Evolutionary conservation across 495 filamentous ascomycete species (phyloP), one percentile per base, ranked within the genome.

Genomic region (Xylaria scruposa): DNA sequence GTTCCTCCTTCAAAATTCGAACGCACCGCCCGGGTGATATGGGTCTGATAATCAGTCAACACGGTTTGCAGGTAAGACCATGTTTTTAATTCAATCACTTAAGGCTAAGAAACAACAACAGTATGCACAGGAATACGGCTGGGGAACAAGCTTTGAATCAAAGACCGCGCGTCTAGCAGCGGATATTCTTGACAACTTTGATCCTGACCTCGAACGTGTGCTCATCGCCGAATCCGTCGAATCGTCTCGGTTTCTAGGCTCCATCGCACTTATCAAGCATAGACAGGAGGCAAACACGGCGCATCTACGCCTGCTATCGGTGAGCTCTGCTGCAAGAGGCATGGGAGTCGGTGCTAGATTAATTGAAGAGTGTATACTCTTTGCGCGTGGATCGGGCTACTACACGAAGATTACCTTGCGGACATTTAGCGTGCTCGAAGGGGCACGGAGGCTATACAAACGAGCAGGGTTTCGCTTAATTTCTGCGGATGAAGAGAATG

Each of bases 181-280:
- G 10, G 65, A 67, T 29, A 44, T 67, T 8, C 65, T 67, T 36
- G 65, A 67, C 8, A 54, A 67, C n/a, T 56, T 26, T 31, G 65
- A 67, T 7, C 65, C 65, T 2, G 24, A 3, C 33, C 65, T 24
- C 10, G 65, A 67, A 15, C 47, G 49, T 5, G 49, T 51, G 6
- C 56, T 67, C 1, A 56, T 67, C 9, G 65, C 49, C 19, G 47
- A 67, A 49, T 29, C 9, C 4, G 36, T 42, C 33, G 65, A 49
- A 31, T 56, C 65, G 2, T 17, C 47, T 49, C 0, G 42, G 65
- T 67, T 56, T 12, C 49, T 67, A 17, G 65, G 65, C 36, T 67
- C 65, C 4, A 51, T 67, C 47, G 49, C 65, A 13, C 26, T 67
- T 1, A 44, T 67, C 5, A 67, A 67, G 49, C 65, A 67, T 6